Percentiles rank a stretch among this genome's conserved stretches.
These are phyloP conservation scores for Eimeria zaria DNA, from an alignment of 169 alveolate genomes.

Conservation along the genomic window DNA sequence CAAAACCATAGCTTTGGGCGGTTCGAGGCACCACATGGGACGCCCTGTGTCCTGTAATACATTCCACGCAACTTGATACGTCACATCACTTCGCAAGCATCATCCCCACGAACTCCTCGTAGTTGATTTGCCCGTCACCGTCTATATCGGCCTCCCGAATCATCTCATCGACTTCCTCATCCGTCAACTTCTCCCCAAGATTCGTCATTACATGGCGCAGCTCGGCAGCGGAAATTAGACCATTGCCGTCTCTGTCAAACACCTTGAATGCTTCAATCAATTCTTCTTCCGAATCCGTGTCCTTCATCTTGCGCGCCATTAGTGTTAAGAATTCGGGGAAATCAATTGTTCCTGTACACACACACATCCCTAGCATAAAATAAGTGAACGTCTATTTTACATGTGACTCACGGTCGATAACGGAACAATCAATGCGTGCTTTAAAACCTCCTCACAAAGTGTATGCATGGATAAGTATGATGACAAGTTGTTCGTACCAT, in stretches of 20 bases:
- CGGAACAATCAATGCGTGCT: neutral
- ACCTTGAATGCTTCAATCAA: slow-evolving; percentile 99
- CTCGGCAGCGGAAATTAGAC: slow-evolving; percentile 99
- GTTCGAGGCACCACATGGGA: slow-evolving; percentile 20
- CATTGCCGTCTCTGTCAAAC: slow-evolving; percentile 99
- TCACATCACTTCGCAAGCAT: slow-evolving; percentile 96
- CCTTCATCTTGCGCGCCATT: slow-evolving; percentile 99
- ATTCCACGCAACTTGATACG: neutral
- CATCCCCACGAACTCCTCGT: slow-evolving; percentile 99
- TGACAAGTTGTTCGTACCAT: slow-evolving; percentile 88
- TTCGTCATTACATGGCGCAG: slow-evolving; percentile 99
- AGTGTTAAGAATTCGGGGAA: slow-evolving; percentile 99
- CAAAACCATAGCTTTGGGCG: slow-evolving; percentile 29
- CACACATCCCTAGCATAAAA: slow-evolving; percentile 48
- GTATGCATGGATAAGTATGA: neutral
- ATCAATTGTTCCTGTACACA: slow-evolving; percentile 95
- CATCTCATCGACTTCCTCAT: slow-evolving; percentile 99
- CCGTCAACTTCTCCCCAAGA: slow-evolving; percentile 99
- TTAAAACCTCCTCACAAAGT: neutral
- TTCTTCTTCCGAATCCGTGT: slow-evolving; percentile 99
- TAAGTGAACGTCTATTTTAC: too few species aligned
- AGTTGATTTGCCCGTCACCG: slow-evolving; percentile 99
- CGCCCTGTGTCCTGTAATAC: slow-evolving; percentile 15
- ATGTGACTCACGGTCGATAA: neutral
- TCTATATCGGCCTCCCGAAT: slow-evolving; percentile 99